A percentile compares a stretch with the other conserved stretches of the same genome.
Evolutionary conservation across 2,329 filamentous ascomycete species (phyloP).

Genomic region (Colletotrichum limetticola): DNA sequence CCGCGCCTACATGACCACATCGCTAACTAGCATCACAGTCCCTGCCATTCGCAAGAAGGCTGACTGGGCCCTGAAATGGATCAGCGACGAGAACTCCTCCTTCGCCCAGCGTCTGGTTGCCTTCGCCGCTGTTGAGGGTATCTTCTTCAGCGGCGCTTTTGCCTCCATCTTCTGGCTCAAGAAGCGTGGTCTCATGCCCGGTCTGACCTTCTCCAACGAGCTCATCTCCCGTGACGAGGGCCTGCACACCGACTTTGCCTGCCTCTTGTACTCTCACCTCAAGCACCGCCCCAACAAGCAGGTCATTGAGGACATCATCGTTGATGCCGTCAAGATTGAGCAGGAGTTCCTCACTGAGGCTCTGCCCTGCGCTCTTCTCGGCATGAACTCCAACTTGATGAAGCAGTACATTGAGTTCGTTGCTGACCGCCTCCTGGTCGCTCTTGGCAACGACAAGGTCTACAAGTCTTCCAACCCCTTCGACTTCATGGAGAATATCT

Average conservation of each 20-base stretch:
- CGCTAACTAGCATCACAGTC: slow-evolving; percentile 60
- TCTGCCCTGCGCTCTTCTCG: slow-evolving; percentile 89
- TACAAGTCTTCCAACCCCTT: slow-evolving; percentile 97
- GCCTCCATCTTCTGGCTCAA: slow-evolving; percentile 99
- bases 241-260: slow-evolving; percentile 99
- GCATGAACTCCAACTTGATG: slow-evolving; percentile 98
- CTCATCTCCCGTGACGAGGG: slow-evolving; percentile 99
- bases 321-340: slow-evolving; percentile 93
- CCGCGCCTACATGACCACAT: slow-evolving; percentile 64
- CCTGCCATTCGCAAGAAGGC: slow-evolving; percentile 99
- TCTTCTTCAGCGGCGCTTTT: slow-evolving; percentile 99
- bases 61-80: slow-evolving; percentile 97
- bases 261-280: slow-evolving; percentile 95
- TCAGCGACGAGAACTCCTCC: slow-evolving; percentile 90
- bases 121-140: slow-evolving; percentile 97
- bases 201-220: slow-evolving; percentile 99
- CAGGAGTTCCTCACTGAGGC: slow-evolving; percentile 98
- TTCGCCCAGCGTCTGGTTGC: slow-evolving; percentile 96
- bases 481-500: slow-evolving; percentile 99
- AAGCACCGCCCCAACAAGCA: slow-evolving; percentile 89
- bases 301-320: slow-evolving; percentile 87
- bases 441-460: slow-evolving; percentile 92
- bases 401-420: slow-evolving; percentile 99
- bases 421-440: slow-evolving; percentile 90
- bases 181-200: slow-evolving; percentile 99